Conservation (phyloP, 305 asterid species). For the Fraxinus xanthoxyloides region DNA sequence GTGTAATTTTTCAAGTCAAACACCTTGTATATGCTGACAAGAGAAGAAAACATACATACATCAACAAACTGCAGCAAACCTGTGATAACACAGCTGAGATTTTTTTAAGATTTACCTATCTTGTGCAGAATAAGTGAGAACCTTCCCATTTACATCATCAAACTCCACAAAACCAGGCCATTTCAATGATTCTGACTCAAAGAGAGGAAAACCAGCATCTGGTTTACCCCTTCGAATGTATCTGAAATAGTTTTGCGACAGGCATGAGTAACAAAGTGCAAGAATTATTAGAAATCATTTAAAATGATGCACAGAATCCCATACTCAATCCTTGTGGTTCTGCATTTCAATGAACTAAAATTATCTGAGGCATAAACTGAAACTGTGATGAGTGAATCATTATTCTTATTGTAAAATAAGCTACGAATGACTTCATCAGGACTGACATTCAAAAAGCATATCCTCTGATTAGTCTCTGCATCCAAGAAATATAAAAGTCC, state of each 20-base stretch:
- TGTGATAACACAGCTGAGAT: neutral
- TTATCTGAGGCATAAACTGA: conserved; percentile 95
- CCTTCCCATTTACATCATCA: conserved; percentile 96
- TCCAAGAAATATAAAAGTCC: conserved; percentile 24
- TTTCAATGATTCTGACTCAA: conserved; percentile 93
- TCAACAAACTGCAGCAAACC: conserved; percentile 15
- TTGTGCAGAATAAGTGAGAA: conserved; percentile 92
- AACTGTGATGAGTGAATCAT: conserved; percentile 94
- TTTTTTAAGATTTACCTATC: conserved; percentile 50
- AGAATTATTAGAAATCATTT: neutral
- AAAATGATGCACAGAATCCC: conserved; percentile 22
- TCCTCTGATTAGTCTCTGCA: conserved; percentile 93
- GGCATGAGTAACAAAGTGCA: neutral
- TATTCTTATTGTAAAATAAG: conserved; percentile 92
- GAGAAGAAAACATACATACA: conserved; percentile 15
- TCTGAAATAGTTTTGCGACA: neutral
- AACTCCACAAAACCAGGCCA: conserved; percentile 99
- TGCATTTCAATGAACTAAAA: conserved; percentile 87
- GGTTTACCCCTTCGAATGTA: conserved; percentile 91
- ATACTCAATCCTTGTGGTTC: conserved; percentile 97
- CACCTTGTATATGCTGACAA: conserved; percentile 86
- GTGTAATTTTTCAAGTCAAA: conserved; percentile 97
- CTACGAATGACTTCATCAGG: conserved; percentile 99
- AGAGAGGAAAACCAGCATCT: conserved; percentile 93
- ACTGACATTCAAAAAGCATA: conserved; percentile 90